These are phyloP conservation scores for Poa pratensis DNA, from an alignment of 176 grass and related monocot species.

Conservation along the genomic window DNA sequence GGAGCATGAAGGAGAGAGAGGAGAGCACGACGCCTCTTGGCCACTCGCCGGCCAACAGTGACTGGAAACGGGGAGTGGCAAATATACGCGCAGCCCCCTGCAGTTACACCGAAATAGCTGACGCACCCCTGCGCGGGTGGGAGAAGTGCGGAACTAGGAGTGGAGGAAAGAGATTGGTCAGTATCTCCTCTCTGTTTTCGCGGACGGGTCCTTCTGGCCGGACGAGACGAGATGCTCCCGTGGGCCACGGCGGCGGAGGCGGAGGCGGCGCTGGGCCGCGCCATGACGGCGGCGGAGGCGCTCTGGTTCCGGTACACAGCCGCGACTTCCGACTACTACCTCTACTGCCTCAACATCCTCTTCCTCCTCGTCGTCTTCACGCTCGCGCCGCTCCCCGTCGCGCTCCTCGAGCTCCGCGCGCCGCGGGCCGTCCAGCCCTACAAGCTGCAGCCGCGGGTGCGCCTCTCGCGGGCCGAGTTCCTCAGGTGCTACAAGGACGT, in stretches of 20 bases:
- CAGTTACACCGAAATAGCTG: not conserved
- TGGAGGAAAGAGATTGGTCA: not conserved
- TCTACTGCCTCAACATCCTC: slow-evolving; percentile 80
- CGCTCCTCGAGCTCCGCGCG: slow-evolving; percentile 70
- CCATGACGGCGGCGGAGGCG: slow-evolving; percentile 56
- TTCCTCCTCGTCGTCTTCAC: slow-evolving; percentile 82
- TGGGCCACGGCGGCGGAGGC: slow-evolving; percentile 74
- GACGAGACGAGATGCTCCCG: slow-evolving; percentile 64
- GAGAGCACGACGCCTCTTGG: not conserved
- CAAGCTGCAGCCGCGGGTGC: slow-evolving; percentile 89
- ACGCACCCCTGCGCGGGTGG: not conserved
- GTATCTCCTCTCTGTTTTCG: not conserved
- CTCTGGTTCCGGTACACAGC: slow-evolving; percentile 78
- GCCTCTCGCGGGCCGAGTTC: slow-evolving; percentile 55
- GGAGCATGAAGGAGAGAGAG: not conserved
- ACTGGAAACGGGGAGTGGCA: not conserved
- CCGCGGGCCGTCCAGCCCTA: slow-evolving; percentile 55
- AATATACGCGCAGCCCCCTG: not conserved
- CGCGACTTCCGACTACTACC: slow-evolving; percentile 59
- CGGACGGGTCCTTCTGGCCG: not conserved
- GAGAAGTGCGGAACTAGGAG: no score
- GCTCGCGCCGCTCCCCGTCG: slow-evolving; percentile 78
- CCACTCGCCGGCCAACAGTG: not conserved
- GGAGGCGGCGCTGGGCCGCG: slow-evolving; percentile 77
- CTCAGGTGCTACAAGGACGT: slow-evolving; percentile 75